Percentiles rank a stretch among this genome's conserved stretches.
Evolutionary conservation across 805 yeast species (phyloP).

Genomic region (Candida takata): DNA sequence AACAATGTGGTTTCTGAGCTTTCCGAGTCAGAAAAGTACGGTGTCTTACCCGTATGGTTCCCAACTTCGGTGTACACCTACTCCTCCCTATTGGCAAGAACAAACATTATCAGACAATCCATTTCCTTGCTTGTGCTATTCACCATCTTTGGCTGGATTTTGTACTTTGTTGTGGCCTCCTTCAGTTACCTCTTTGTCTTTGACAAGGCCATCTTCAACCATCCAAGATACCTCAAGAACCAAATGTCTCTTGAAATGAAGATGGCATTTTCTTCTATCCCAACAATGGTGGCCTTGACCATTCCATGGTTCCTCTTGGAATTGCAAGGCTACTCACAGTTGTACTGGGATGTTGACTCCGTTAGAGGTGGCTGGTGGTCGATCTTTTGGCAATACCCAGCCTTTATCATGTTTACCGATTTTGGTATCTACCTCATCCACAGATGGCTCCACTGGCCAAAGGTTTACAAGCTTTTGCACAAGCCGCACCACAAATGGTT

Average conservation of each 20-base stretch:
- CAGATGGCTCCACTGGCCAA: constrained; percentile 90
- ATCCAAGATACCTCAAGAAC: constrained; percentile 91
- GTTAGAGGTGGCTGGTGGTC: constrained; percentile 65
- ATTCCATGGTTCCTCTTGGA: constrained; percentile 87
- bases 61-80: constrained; percentile 50
- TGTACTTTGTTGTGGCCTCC: constrained; percentile 70
- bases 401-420: constrained; percentile 88
- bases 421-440: constrained; percentile 88
- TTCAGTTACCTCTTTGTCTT: constrained; percentile 73
- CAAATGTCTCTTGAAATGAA: constrained; percentile 81
- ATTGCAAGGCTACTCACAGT: constrained; percentile 71
- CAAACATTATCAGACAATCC: constrained; percentile 64
- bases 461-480: constrained; percentile 78
- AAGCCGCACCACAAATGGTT: constrained; percentile 99
- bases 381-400: constrained; percentile 58
- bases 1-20: constrained; percentile 14
- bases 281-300: constrained; percentile 80
- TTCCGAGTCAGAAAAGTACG: constrained; percentile 43
- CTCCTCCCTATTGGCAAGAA: constrained; percentile 66
- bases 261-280: constrained; percentile 77
- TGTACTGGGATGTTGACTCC: constrained; percentile 61
- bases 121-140: constrained; percentile 62
- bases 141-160: constrained; percentile 78
- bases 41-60: constrained; percentile 53
- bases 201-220: constrained; percentile 87